phyloP scores from a whole-genome alignment of 2,329 filamentous ascomycete genomes.

The Davidsoniella eucalypti region DNA sequence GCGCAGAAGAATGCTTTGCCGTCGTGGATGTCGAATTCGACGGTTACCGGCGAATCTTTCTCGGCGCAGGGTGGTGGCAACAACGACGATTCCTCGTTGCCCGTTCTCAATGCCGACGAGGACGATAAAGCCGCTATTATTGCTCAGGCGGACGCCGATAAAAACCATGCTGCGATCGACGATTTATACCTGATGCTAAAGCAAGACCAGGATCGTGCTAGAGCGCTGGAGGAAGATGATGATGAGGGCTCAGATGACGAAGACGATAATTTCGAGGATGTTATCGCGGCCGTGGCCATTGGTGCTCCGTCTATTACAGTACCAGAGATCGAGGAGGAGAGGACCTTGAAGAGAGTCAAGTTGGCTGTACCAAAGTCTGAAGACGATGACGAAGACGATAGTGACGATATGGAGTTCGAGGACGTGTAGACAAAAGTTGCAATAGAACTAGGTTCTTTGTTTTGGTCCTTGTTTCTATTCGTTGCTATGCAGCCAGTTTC shows the following conservation, averaged over 20 bases:
- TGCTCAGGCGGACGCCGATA: slow-evolving; percentile 27
- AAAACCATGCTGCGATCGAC: slow-evolving; percentile 42
- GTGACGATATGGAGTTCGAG: slow-evolving; percentile 42
- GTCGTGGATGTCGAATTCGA: slow-evolving; percentile 55
- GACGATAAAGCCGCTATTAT: slow-evolving; percentile 30
- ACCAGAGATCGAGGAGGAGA: slow-evolving; percentile 7
- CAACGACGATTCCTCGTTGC: slow-evolving; percentile 17
- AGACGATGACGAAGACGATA: slow-evolving; percentile 26
- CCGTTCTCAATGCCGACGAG: slow-evolving; percentile 23
- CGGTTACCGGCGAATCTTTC: slow-evolving; percentile 48
- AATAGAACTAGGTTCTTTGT: not conserved
- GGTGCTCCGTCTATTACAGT: slow-evolving; percentile 9
- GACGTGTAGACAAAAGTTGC: slow-evolving; percentile 26
- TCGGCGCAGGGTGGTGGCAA: slow-evolving; percentile 20
- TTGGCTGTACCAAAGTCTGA: slow-evolving; percentile 29
- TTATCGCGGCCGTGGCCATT: slow-evolving; percentile 21
- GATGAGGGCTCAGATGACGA: slow-evolving; percentile 15
- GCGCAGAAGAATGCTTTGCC: slow-evolving; percentile 54
- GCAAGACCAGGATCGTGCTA: slow-evolving; percentile 33
- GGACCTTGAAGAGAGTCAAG: slow-evolving; percentile 38
- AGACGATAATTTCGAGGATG: slow-evolving; percentile 32
- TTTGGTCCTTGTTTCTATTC: too few relatives aligned
- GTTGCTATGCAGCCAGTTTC: too few relatives aligned
- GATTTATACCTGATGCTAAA: slow-evolving; percentile 52
- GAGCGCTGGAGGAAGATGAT: slow-evolving; percentile 17